Evolutionary conservation across 2,329 filamentous ascomycete species (phyloP).

Genomic region (Microsporum audouinii): DNA sequence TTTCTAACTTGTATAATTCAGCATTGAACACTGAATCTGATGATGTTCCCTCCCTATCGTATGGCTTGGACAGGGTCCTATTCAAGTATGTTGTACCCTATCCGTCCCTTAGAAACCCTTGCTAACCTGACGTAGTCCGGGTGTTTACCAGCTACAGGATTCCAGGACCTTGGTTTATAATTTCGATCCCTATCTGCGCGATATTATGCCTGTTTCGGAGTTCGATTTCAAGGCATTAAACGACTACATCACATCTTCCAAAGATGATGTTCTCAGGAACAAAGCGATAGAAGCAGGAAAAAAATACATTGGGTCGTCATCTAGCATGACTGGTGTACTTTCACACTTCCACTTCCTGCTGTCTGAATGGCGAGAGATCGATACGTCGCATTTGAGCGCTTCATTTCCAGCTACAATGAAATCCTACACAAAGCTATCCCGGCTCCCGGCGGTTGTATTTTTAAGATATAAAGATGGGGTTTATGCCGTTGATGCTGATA

Average conservation of each 20-base stretch:
- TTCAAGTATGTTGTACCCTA: slow-evolving; percentile 56
- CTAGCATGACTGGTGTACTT: slow-evolving; percentile 82
- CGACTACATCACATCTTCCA: slow-evolving; percentile 82
- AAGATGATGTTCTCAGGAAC: slow-evolving; percentile 59
- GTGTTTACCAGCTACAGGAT: slow-evolving; percentile 86
- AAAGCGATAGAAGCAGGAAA: slow-evolving; percentile 56
- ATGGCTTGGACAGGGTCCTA: slow-evolving; percentile 75
- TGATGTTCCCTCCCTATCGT: slow-evolving; percentile 52
- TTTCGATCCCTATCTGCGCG: slow-evolving; percentile 87
- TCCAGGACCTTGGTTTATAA: slow-evolving; percentile 81
- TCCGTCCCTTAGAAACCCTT: background rate
- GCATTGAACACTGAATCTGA: slow-evolving; percentile 36
- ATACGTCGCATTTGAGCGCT: slow-evolving; percentile 54
- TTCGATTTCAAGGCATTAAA: slow-evolving; percentile 85
- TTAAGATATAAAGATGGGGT: slow-evolving; percentile 69
- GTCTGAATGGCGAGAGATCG: slow-evolving; percentile 67
- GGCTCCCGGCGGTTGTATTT: slow-evolving; percentile 68
- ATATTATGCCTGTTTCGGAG: slow-evolving; percentile 84
- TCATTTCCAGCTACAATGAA: slow-evolving; percentile 50
- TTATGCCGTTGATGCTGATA: slow-evolving; percentile 94
- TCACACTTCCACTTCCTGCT: slow-evolving; percentile 88
- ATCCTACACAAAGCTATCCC: slow-evolving; percentile 60
- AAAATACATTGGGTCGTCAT: slow-evolving; percentile 89
- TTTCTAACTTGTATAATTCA: slow-evolving; percentile 9
- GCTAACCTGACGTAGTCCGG: slow-evolving; percentile 40